A percentile compares a stretch with the other conserved stretches of the same genome.
Conservation (phyloP, 371 early-diverging fungal species). For the Zychaea mexicana region DNA sequence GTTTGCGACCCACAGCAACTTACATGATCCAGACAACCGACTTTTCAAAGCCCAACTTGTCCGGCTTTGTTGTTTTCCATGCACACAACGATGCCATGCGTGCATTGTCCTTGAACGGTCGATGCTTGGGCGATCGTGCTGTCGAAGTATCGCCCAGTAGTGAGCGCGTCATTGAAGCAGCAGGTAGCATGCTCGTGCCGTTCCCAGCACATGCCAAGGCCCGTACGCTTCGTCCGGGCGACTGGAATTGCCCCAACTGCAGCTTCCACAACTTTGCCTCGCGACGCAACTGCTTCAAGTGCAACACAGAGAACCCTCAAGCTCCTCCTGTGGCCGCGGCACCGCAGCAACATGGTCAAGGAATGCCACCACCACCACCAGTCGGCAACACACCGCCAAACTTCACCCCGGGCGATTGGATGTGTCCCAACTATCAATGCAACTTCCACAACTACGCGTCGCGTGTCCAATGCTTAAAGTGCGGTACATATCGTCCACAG, state of each 20-base stretch:
- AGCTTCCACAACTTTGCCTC: constrained; percentile 78
- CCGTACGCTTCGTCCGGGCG: constrained; percentile 60
- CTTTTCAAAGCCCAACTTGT: constrained; percentile 56
- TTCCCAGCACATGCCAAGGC: constrained; percentile 60
- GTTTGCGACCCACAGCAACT: constrained; percentile 57
- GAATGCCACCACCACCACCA: constrained; percentile 10
- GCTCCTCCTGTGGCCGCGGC: constrained; percentile 18
- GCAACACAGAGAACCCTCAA: constrained; percentile 57
- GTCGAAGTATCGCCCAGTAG: constrained; percentile 71
- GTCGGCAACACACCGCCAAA: constrained; percentile 8
- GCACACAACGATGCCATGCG: constrained; percentile 64
- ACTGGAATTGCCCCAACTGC: constrained; percentile 80
- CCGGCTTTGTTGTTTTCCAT: constrained; percentile 61
- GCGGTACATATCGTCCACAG: constrained; percentile 31
- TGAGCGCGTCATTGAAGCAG: constrained; percentile 59
- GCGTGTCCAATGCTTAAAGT: constrained; percentile 47
- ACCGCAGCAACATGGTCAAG: constrained; percentile 27
- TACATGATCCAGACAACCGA: constrained; percentile 56
- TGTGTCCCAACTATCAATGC: constrained; percentile 57
- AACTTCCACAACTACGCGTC: constrained; percentile 62
- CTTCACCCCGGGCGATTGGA: constrained; percentile 45
- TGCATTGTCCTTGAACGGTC: constrained; percentile 67
- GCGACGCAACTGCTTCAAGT: constrained; percentile 69
- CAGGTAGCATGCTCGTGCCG: constrained; percentile 45
- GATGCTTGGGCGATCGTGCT: constrained; percentile 64